phyloP scores from a whole-genome alignment of 169 alveolate genomes.

The Perkinsus chesapeaki region DNA sequence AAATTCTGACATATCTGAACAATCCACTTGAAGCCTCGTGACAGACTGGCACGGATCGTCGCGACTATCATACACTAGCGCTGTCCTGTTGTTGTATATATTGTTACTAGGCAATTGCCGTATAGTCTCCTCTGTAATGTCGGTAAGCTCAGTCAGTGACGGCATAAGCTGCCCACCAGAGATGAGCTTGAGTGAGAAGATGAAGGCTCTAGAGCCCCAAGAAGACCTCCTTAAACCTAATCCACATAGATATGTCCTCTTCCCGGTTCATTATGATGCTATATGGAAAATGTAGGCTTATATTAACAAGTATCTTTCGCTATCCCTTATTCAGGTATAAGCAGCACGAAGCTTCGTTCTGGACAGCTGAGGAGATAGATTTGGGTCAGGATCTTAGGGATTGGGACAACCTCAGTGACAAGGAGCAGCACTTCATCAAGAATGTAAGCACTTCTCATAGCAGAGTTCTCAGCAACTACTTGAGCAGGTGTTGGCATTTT shows the following conservation, averaged over 20 bases:
- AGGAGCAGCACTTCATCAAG: constrained; percentile 81
- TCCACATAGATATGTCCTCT: background rate
- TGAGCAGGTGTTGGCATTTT: background rate
- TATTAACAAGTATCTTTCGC: background rate
- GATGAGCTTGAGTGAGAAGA: background rate
- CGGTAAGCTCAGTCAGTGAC: background rate
- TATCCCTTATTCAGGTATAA: constrained; percentile 65
- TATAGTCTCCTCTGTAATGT: background rate
- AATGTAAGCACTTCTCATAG: constrained; percentile 11
- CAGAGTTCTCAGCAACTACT: background rate
- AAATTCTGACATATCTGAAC: no score
- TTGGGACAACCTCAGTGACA: constrained; percentile 78
- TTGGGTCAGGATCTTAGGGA: constrained; percentile 85
- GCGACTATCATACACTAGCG: background rate
- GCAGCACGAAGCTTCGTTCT: constrained; percentile 93
- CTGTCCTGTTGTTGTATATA: background rate
- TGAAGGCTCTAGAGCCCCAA: background rate
- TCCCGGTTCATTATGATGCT: background rate
- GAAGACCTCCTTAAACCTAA: background rate
- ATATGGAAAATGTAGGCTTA: background rate
- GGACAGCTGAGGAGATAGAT: constrained; percentile 98
- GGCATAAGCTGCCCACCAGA: background rate
- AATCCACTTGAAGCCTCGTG: no score
- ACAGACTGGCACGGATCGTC: no score
- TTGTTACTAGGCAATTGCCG: background rate